Conservation (phyloP, 31 red algal species). For the Odonthalia washingtoniensis region DNA sequence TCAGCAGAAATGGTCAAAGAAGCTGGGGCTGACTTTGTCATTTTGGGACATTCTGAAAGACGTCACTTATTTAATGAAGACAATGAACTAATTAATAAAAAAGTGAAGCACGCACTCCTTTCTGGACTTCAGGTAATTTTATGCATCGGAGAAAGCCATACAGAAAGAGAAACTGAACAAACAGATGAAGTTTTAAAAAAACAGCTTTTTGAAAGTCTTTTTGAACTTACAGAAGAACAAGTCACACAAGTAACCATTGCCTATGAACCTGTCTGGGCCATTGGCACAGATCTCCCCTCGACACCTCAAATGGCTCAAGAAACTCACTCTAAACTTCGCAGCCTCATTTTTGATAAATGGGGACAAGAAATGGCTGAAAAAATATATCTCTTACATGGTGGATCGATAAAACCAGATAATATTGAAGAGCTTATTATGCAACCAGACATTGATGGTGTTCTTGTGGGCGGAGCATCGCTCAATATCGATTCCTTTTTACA, state of each 20-base stretch:
- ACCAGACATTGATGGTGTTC: conserved; percentile 81
- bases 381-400: conserved; percentile 79
- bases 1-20: conserved; percentile 80
- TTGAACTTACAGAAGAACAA: conserved; percentile 34
- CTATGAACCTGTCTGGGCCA: conserved; percentile 94
- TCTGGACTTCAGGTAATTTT: conserved; percentile 66
- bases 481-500: conserved; percentile 50
- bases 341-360: conserved; percentile 47
- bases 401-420: conserved; percentile 79
- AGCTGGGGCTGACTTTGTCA: conserved; percentile 64
- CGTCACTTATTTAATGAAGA: conserved; percentile 64
- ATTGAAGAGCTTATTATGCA: conserved; percentile 69
- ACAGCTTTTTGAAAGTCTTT: conserved; percentile 62
- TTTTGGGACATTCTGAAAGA: conserved; percentile 86
- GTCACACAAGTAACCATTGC: conserved; percentile 74
- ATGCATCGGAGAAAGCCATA: conserved; percentile 77
- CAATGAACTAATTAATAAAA: conserved; percentile 65
- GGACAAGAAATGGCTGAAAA: conserved; percentile 44
- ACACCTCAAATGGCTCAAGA: conserved; percentile 83
- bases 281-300: conserved; percentile 83
- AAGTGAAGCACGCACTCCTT: conserved; percentile 55
- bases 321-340: conserved; percentile 66
- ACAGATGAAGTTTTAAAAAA: conserved; percentile 64
- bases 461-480: conserved; percentile 83
- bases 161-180: conserved; percentile 70